phyloP scores from a whole-genome alignment of 768 basidiomycete species.

The Sarcomyxa edulis region DNA sequence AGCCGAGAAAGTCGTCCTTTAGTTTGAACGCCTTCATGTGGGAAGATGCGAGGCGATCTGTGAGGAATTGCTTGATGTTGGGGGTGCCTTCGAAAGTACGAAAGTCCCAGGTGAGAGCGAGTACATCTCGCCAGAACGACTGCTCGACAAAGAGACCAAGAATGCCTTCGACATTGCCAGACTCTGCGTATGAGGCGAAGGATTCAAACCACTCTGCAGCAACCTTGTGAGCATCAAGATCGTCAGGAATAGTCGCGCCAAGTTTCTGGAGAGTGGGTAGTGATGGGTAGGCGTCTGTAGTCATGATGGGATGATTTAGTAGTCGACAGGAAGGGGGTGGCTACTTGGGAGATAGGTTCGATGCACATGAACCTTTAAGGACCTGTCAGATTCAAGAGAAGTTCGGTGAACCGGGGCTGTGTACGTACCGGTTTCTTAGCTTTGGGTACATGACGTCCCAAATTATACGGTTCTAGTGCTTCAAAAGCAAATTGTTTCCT shows the following conservation, averaged over 20 bases:
- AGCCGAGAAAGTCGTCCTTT: constrained; percentile 20
- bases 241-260: constrained; percentile 13
- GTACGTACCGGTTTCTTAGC: too few relatives aligned
- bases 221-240: constrained; percentile 19
- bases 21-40: constrained; percentile 25
- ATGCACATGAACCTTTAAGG: too few relatives aligned
- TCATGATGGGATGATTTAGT: too few relatives aligned
- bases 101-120: constrained; percentile 50
- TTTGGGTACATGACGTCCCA: too few relatives aligned
- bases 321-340: too few relatives aligned
- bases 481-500: too few relatives aligned
- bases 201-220: constrained; percentile 24
- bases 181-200: constrained; percentile 12
- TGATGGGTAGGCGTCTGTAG: constrained; percentile 12
- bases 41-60: constrained; percentile 25
- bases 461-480: too few relatives aligned
- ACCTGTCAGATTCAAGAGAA: too few relatives aligned
- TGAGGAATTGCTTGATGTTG: constrained; percentile 33
- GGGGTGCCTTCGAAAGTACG: constrained; percentile 35
- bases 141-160: constrained; percentile 17
- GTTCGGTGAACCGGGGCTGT: too few relatives aligned
- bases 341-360: too few relatives aligned
- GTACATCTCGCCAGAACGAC: constrained; percentile 46
- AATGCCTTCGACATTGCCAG: constrained; percentile 11
- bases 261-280: constrained; percentile 24